phyloP scores from a whole-genome alignment of 1,284 basidiomycete species.

The Paramarasmius palmivorus region DNA sequence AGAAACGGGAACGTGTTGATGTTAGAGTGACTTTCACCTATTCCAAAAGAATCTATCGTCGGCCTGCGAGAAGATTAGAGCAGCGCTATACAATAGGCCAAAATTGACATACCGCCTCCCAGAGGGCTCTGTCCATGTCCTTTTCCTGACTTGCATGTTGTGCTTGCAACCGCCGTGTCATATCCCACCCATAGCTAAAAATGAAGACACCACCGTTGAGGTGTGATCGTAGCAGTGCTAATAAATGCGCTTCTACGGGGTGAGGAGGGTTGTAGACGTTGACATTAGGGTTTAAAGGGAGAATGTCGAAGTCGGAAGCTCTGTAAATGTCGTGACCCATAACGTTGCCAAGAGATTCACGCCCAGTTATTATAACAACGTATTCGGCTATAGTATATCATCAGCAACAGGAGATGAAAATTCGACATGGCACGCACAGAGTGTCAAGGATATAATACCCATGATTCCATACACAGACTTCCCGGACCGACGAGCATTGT shows the following conservation, averaged over 20 bases:
- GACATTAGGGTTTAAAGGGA: constrained; percentile 76
- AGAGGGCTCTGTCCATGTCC: constrained; percentile 59
- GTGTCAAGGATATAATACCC: constrained; percentile 83
- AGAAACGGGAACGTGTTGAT: not conserved
- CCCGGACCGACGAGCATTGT: constrained; percentile 54
- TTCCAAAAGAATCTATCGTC: constrained; percentile 99
- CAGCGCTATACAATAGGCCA: constrained; percentile 16
- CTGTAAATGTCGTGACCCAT: constrained; percentile 87
- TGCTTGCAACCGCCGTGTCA: constrained; percentile 87
- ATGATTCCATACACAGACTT: constrained; percentile 82
- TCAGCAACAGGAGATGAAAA: constrained; percentile 10
- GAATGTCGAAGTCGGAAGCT: constrained; percentile 90
- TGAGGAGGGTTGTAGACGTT: constrained; percentile 71
- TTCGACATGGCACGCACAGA: constrained; percentile 57
- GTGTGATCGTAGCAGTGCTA: constrained; percentile 87
- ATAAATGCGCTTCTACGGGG: constrained; percentile 85
- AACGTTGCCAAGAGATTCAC: constrained; percentile 78
- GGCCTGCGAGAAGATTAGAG: constrained; percentile 46
- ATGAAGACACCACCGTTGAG: constrained; percentile 80
- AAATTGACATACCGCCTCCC: constrained; percentile 61
- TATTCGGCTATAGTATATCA: constrained; percentile 76
- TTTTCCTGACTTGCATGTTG: constrained; percentile 65
- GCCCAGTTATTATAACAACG: constrained; percentile 85
- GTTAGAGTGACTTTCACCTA: constrained; percentile 52
- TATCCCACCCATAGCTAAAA: constrained; percentile 91